Conservation (phyloP, 345 rosid genomes). For the Erucastrum elatum region DNA sequence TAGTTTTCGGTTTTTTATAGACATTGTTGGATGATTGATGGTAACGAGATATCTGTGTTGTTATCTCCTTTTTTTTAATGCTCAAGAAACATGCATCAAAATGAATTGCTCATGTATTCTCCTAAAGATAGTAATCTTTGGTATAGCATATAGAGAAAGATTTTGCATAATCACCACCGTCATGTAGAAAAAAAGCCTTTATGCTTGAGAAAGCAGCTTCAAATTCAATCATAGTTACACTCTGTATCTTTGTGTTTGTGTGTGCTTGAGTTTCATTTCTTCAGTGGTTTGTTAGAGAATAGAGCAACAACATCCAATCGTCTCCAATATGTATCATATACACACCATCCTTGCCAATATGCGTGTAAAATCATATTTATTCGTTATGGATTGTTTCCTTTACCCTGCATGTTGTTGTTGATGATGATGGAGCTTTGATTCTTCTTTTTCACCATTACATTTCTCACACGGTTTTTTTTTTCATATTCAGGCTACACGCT, state of each 20-base stretch:
- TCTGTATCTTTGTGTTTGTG: not conserved
- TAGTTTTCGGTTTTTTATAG: too few species aligned
- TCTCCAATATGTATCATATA: too few species aligned
- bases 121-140: not conserved
- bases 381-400: not conserved
- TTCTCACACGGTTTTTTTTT: not conserved
- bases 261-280: not conserved
- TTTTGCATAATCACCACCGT: not conserved
- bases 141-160: not conserved
- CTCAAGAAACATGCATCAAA: not conserved
- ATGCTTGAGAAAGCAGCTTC: not conserved
- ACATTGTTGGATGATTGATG: too few species aligned
- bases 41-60: too few species aligned
- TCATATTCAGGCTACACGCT: conserved; percentile 72
- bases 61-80: not conserved
- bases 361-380: too few species aligned
- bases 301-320: not conserved
- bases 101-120: not conserved
- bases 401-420: conserved; percentile 3
- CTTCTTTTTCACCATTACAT: not conserved
- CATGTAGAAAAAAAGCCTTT: not conserved
- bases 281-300: too few species aligned
- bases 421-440: not conserved
- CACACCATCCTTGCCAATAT: too few species aligned
- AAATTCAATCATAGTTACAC: not conserved